Base-by-base conservation (phyloP, 1,139 yeast species). In the Yamadazyma pseudoaaseri region DNA sequence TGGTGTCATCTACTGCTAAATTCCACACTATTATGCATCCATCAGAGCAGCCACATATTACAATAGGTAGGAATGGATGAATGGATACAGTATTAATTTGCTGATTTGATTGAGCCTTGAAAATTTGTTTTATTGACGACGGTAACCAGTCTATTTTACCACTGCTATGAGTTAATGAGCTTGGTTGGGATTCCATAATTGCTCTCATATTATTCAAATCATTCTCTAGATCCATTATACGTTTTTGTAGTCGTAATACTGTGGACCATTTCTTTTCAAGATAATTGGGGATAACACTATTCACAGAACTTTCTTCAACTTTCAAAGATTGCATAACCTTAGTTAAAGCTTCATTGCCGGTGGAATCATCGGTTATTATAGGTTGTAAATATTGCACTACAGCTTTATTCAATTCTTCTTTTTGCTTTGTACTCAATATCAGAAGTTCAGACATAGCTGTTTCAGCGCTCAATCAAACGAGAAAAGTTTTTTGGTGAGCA, bases 181-280 rank as follows among this genome's bases (percentile, higher is more conserved):
- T 33, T 6, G 47, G 44, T 32, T 57, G 56, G 13, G 64, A 53
- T 31, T 73, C 78, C n/a, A 73, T 49, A 21, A 73, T 69, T 3
- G 64, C 45, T 33, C 70, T 63, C 36, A 76, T 53, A 30, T 63
- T 58, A 15, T 51, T 45, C 4, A 73, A 56, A 39, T 76, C 79
- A 54, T 54, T 53, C 41, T 69, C 73, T 20, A 70, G 57, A 36
- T 83, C 94, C 37, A 83, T 63, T 30, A 89, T 81, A 49, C 78
- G 75, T 43, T 81, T 76, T 57, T 90, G 97, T 26, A 90, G 65
- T 34, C 96, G 65, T 22, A 86, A 68, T 5, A 90, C 94, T 0
- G 95, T 82, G 1, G 85, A 73, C 97, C 97, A 90, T 60, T 89
- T 90, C 60, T 82, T 85, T 47, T 86, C 94, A 27, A 90, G 64